Conservation (phyloP, 306 rosid genomes). For the Cucurbita argyrosperma region DNA sequence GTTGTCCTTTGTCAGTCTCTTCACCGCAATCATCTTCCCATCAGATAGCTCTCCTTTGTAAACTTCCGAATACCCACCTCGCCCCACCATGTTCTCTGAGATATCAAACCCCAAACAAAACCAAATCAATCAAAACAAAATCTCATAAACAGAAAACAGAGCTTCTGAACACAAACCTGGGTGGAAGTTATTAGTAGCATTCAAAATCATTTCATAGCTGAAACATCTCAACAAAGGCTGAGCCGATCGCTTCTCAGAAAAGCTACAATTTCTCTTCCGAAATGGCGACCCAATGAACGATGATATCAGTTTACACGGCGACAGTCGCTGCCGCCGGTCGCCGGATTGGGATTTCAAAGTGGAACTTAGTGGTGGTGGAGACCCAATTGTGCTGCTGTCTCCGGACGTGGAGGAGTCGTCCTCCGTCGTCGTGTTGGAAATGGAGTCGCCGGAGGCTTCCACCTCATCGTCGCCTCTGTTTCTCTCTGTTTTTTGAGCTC, state of each 20-base stretch:
- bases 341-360: slow-evolving; percentile 18
- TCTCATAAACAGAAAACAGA: not conserved
- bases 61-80: slow-evolving; percentile 90
- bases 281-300: slow-evolving; percentile 65
- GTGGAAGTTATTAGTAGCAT: slow-evolving; percentile 59
- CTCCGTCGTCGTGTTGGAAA: slow-evolving; percentile 50
- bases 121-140: not conserved
- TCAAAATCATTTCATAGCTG: slow-evolving; percentile 49
- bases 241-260: slow-evolving; percentile 19
- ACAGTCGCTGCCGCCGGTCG: slow-evolving; percentile 22
- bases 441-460: slow-evolving; percentile 22
- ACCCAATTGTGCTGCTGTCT: slow-evolving; percentile 38
- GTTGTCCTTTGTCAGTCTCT: slow-evolving; percentile 74
- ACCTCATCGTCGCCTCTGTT: slow-evolving; percentile 21
- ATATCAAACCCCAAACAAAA: not conserved
- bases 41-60: slow-evolving; percentile 56
- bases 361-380: slow-evolving; percentile 16
- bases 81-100: slow-evolving; percentile 61
- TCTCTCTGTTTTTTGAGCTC: slow-evolving; percentile 12
- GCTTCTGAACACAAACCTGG: slow-evolving; percentile 25
- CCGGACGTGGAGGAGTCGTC: slow-evolving; percentile 51
- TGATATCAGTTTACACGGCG: slow-evolving; percentile 38
- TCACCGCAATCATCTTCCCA: slow-evolving; percentile 66
- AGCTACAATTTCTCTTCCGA: slow-evolving; percentile 25
- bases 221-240: slow-evolving; percentile 66